Percentiles rank a stretch among this genome's conserved stretches.
These are phyloP conservation scores for Vaccinium darrowii DNA, from an alignment of 148 eudicot genomes.

Conservation along the genomic window DNA sequence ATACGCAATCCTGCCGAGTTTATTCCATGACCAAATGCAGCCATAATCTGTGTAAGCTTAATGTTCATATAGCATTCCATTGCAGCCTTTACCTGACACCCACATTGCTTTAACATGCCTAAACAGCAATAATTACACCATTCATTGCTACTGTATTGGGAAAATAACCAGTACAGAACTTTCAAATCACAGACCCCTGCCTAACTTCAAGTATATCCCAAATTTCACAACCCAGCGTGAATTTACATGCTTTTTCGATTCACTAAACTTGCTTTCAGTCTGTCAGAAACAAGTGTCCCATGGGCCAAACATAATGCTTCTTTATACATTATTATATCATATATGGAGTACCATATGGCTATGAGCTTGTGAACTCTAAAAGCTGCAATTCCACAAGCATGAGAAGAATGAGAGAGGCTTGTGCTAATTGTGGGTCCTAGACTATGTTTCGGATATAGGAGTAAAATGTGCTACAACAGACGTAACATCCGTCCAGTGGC, in stretches of 20 bases:
- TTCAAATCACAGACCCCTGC: neutral
- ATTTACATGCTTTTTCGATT: neutral
- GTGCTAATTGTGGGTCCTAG: neutral
- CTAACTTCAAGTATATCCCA: neutral
- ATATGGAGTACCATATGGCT: neutral
- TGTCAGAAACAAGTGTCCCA: neutral
- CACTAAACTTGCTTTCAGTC: neutral
- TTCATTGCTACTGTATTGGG: neutral
- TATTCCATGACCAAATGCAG: neutral
- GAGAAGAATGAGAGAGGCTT: neutral
- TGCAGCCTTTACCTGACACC: neutral
- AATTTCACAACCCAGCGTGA: neutral
- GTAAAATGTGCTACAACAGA: neutral
- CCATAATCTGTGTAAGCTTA: neutral
- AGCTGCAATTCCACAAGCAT: constrained; percentile 1
- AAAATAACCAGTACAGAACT: neutral
- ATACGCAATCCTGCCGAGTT: neutral
- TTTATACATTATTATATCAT: neutral
- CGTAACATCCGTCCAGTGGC: neutral
- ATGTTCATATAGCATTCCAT: neutral
- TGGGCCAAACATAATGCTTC: neutral
- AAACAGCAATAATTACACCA: neutral
- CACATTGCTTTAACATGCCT: neutral
- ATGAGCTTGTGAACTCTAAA: neutral
- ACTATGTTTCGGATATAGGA: neutral